Base-by-base conservation (phyloP, 352 stramenopile genomes). In the Pythium guiyangense region DNA sequence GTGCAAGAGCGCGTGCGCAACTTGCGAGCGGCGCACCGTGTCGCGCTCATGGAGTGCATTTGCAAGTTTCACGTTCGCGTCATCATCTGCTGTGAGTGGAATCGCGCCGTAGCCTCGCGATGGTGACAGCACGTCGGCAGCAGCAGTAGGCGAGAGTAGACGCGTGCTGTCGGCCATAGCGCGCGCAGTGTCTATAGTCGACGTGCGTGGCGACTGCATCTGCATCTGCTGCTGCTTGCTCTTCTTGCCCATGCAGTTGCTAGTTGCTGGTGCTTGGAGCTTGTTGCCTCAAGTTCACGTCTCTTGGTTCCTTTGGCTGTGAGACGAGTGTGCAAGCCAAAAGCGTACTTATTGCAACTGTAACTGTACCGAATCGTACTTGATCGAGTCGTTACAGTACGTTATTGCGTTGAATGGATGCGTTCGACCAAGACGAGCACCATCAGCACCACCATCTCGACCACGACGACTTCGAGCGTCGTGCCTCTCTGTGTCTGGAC, bases 1-100 rank as follows among this genome's bases (percentile, higher is more conserved):
- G 54, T 74, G 67, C 34, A 86, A 52, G 51, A 93, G 76, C 4
- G 80, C 68, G 59, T 91, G 84, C 25, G 84, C 84, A n/a, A 93
- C 73, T 53, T 81, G 72, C 67, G 84, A 93, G n/a, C 77, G 78
- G 43, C 64, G 69, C 49, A 42, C 42, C 14, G 49, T 25, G 22
- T 57, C 56, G 12, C 17, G 48, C 39, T 27, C 20, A 20, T 27
- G 14, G 17, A 12, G 9, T 18, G n/a, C 9, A 31, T 1, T 39
- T 27, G 29, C 12, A 18, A 20, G 11, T 20, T 40, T 60, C 46
- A 26, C 45, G 11, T 29, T 34, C 18, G 29, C 17, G 25, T 44
- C 22, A 4, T 34, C 27, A 9, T 37, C 4, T 37, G 31, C 6
- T 4, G 39, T 1, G 14, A 54, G 40, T 2, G 55, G 55, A 17